phyloP scores from a whole-genome alignment of 2,329 filamentous ascomycete genomes.

The Fonsecaea nubica region DNA sequence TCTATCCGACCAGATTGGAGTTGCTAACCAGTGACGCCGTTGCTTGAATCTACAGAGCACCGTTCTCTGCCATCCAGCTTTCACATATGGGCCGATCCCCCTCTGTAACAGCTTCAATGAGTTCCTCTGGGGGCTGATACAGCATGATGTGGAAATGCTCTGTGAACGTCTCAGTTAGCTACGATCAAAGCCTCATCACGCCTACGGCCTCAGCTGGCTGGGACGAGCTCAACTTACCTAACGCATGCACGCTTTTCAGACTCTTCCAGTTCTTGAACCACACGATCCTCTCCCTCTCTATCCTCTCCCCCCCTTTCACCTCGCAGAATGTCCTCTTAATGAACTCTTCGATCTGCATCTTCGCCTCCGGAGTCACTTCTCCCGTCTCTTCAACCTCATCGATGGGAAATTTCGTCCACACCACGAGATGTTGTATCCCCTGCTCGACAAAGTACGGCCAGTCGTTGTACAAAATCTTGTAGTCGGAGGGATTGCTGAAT shows the following conservation, averaged over 20 bases:
- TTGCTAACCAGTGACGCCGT: not conserved
- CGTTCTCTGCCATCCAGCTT: slow-evolving; percentile 16
- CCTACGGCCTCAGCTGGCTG: not conserved
- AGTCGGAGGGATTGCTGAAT: slow-evolving; percentile 52
- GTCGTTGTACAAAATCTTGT: slow-evolving; percentile 84
- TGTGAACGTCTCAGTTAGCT: slow-evolving; percentile 9
- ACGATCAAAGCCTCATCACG: slow-evolving; percentile 4
- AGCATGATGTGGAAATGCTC: slow-evolving; percentile 98
- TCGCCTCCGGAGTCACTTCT: slow-evolving; percentile 69
- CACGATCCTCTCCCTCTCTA: slow-evolving; percentile 61
- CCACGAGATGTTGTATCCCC: slow-evolving; percentile 80
- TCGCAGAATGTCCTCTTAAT: slow-evolving; percentile 72
- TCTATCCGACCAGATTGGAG: not conserved
- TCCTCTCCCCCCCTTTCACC: slow-evolving; percentile 38
- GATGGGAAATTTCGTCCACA: slow-evolving; percentile 90
- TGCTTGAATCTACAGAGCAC: not conserved
- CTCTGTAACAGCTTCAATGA: slow-evolving; percentile 73
- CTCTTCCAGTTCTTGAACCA: slow-evolving; percentile 95
- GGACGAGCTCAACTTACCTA: slow-evolving; percentile 48
- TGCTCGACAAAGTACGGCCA: slow-evolving; percentile 89
- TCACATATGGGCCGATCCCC: slow-evolving; percentile 73
- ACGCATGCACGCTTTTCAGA: slow-evolving; percentile 81
- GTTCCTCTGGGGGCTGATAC: slow-evolving; percentile 72
- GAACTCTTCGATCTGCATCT: slow-evolving; percentile 71
- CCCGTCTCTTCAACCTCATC: slow-evolving; percentile 70